Conservation (phyloP, 139 green algal genomes). For the Bryopsis sp. region DNA sequence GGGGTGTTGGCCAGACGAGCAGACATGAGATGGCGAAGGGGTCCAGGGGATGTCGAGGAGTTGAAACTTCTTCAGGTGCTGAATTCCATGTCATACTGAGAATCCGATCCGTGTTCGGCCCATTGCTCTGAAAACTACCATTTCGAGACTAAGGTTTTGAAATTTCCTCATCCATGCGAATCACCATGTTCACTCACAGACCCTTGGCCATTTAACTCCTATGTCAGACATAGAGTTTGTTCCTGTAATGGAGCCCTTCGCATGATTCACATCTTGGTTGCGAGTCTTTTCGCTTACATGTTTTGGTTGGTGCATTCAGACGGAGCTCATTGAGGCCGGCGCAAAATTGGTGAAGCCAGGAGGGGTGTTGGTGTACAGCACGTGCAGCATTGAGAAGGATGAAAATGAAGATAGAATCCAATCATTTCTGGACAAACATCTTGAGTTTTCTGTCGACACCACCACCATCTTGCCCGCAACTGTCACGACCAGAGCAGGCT, state of each 20-base stretch:
- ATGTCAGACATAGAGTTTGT: too few relatives aligned
- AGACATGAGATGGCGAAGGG: slow-evolving; percentile 78
- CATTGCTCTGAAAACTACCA: too few relatives aligned
- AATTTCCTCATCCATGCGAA: too few relatives aligned
- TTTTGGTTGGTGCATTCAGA: slow-evolving; percentile 29
- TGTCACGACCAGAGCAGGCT: slow-evolving; percentile 41
- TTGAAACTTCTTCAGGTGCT: slow-evolving; percentile 45
- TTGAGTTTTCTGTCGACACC: slow-evolving; percentile 20
- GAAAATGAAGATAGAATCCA: slow-evolving; percentile 47
- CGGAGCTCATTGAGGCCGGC: slow-evolving; percentile 57
- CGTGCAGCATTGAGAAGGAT: slow-evolving; percentile 59
- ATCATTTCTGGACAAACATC: slow-evolving; percentile 20
- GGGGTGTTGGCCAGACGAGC: slow-evolving; percentile 80
- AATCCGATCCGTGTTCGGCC: too few relatives aligned
- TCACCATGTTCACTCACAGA: too few relatives aligned
- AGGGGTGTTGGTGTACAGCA: slow-evolving; percentile 82
- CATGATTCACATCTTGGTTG: background rate
- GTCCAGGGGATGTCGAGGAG: slow-evolving; percentile 38
- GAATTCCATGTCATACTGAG: slow-evolving; percentile 7
- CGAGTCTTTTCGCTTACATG: background rate
- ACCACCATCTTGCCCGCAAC: background rate
- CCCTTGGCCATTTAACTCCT: too few relatives aligned
- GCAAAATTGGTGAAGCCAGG: slow-evolving; percentile 56
- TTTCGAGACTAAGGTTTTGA: too few relatives aligned
- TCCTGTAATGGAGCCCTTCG: background rate